Conservation (phyloP, 495 filamentous ascomycete genomes). For the Neurospora sp. region DNA sequence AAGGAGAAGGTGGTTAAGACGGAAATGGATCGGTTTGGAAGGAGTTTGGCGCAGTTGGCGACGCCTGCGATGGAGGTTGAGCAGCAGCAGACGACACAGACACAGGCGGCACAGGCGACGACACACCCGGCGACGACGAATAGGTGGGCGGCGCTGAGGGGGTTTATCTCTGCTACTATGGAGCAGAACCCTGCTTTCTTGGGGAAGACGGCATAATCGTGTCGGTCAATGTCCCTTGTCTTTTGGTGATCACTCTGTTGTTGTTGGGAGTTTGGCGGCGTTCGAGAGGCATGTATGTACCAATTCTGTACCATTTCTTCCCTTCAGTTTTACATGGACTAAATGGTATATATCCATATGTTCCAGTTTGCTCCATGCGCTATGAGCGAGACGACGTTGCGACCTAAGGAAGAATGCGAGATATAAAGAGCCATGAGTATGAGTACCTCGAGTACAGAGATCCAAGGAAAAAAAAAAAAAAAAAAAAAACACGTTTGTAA, state of each 20-base stretch:
- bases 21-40: conserved; percentile 74
- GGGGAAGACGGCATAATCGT: conserved; percentile 4
- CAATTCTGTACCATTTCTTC: neutral
- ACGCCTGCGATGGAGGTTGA: conserved; percentile 5
- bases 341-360: neutral
- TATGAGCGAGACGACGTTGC: neutral
- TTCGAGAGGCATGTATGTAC: neutral
- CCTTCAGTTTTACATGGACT: neutral
- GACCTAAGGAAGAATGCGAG: neutral
- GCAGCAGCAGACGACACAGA: conserved; percentile 5
- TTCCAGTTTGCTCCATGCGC: neutral
- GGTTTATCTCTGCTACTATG: conserved; percentile 63
- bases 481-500: neutral
- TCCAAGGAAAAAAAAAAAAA: neutral
- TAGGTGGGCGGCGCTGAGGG: conserved; percentile 59
- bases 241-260: neutral
- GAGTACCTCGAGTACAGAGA: neutral
- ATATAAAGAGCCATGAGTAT: neutral
- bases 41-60: conserved; percentile 63
- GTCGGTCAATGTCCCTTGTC: neutral
- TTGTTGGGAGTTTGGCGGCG: neutral
- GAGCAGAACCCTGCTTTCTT: conserved; percentile 60
- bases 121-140: conserved; percentile 35
- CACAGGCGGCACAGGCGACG: conserved; percentile 8
- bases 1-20: conserved; percentile 66